These are phyloP conservation scores for Nannizziopsis arthrosporioides DNA, from an alignment of 2,329 filamentous ascomycete species.

Conservation along the genomic window DNA sequence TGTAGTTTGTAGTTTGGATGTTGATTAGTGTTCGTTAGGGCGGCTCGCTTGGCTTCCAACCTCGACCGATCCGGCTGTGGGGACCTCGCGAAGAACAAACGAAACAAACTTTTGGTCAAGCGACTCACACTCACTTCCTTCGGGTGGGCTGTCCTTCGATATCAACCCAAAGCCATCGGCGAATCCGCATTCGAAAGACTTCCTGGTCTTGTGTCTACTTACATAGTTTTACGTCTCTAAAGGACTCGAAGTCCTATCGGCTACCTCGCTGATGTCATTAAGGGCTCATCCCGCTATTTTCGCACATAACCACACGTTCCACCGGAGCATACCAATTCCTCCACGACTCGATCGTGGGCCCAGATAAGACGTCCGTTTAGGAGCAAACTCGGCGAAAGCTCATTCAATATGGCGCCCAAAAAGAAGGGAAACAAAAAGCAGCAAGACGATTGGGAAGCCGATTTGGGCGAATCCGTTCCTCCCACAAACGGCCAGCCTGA, in stretches of 20 bases:
- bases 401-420: constrained; percentile 66
- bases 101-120: background rate
- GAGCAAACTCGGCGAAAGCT: background rate
- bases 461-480: constrained; percentile 64
- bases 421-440: constrained; percentile 83
- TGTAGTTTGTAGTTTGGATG: too few relatives aligned
- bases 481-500: constrained; percentile 23
- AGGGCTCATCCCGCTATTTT: constrained; percentile 1
- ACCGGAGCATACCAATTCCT: constrained; percentile 6
- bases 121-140: background rate
- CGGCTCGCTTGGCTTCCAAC: constrained; percentile 1
- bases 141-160: constrained; percentile 1
- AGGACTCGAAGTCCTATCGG: background rate
- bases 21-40: background rate
- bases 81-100: background rate
- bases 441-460: constrained; percentile 88
- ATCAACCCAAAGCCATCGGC: background rate
- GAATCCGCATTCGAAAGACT: background rate
- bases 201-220: background rate
- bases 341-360: constrained; percentile 5
- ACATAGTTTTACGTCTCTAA: background rate
- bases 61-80: background rate
- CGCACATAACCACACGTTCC: constrained; percentile 1
- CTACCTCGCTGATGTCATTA: constrained; percentile 9
- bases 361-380: background rate